phyloP scores from a whole-genome alignment of 2,329 filamentous ascomycete genomes.

The Apiospora rasikravindrae region DNA sequence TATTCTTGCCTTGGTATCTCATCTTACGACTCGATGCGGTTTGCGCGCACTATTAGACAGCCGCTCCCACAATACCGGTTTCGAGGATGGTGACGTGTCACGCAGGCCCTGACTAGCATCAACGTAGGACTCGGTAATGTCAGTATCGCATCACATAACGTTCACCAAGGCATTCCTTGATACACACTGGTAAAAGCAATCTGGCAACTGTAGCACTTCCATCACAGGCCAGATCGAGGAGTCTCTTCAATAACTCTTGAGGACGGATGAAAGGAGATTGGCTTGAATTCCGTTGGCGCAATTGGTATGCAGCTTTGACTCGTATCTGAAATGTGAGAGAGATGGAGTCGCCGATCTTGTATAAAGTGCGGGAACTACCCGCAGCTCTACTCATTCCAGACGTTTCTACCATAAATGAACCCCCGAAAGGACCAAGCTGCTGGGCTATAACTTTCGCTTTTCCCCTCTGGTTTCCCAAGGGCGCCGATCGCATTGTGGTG shows the following conservation, averaged over 20 bases:
- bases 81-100: neutral
- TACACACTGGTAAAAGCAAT: rapidly evolving
- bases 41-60: neutral
- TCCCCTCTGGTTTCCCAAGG: neutral
- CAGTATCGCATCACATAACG: neutral
- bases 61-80: neutral
- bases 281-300: too few relatives aligned
- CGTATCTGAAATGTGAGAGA: too few relatives aligned
- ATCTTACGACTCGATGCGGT: neutral
- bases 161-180: neutral
- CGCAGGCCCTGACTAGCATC: neutral
- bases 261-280: too few relatives aligned
- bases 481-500: neutral
- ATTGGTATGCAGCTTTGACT: too few relatives aligned
- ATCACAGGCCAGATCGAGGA: too few relatives aligned
- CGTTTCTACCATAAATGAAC: neutral
- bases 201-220: too few relatives aligned
- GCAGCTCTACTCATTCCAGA: neutral
- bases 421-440: neutral
- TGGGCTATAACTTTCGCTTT: neutral
- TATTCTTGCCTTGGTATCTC: neutral
- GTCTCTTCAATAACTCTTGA: too few relatives aligned
- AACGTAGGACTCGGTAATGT: neutral
- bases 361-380: neutral
- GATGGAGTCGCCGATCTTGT: neutral